A percentile compares a stretch with the other conserved stretches of the same genome.
These are phyloP conservation scores for Phragmites australis DNA, from an alignment of 176 grass and related monocot species.

Conservation along the genomic window DNA sequence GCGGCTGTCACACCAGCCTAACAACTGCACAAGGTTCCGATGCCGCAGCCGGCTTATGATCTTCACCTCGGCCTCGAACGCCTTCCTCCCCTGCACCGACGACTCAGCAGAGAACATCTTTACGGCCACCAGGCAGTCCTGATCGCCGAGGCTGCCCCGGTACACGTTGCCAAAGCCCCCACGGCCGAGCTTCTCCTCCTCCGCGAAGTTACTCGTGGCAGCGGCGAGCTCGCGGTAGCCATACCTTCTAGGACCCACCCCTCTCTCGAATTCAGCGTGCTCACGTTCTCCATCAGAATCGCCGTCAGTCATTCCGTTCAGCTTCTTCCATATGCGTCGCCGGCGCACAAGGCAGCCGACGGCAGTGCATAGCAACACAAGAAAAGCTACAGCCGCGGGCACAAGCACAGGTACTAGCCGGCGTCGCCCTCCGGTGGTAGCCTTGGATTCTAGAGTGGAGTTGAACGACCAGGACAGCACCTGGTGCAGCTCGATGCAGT, in stretches of 20 bases:
- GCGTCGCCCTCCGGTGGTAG: neutral
- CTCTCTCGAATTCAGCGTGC: neutral
- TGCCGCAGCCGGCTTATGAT: slow-evolving; percentile 43
- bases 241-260: neutral
- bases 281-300: too few species aligned
- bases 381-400: too few species aligned
- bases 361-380: too few species aligned
- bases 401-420: too few species aligned
- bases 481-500: neutral
- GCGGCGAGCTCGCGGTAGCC: neutral
- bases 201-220: neutral
- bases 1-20: neutral
- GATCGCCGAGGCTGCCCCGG: neutral
- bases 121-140: slow-evolving; percentile 6
- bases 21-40: slow-evolving; percentile 40
- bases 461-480: neutral
- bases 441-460: neutral
- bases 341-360: too few species aligned
- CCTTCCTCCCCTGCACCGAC: neutral
- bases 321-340: too few species aligned
- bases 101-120: neutral
- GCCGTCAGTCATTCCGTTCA: too few species aligned
- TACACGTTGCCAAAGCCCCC: neutral
- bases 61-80: slow-evolving; percentile 24
- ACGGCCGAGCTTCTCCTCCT: neutral